Evolutionary conservation across 352 stramenopile species (phyloP).

Genomic region (Phytophthora capsici): DNA sequence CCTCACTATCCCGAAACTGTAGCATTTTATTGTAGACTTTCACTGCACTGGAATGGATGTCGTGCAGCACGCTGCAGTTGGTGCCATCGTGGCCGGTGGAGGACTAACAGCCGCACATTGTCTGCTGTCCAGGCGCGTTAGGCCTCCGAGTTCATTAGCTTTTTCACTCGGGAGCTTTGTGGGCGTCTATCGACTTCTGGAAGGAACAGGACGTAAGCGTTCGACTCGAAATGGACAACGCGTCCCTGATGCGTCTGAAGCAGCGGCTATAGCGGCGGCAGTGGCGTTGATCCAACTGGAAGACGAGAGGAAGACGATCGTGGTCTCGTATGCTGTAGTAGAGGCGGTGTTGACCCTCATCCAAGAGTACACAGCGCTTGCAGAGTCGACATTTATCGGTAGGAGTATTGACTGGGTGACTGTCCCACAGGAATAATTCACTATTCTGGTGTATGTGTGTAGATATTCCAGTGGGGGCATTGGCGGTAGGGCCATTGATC

Average conservation of each 20-base stretch:
- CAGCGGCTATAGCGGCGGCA: slow-evolving; percentile 40
- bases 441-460: neutral
- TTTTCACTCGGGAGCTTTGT: slow-evolving; percentile 63
- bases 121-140: slow-evolving; percentile 48
- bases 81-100: slow-evolving; percentile 43
- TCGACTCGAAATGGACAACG: slow-evolving; percentile 17
- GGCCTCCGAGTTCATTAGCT: slow-evolving; percentile 52
- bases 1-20: slow-evolving; percentile 7
- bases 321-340: slow-evolving; percentile 59
- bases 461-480: slow-evolving; percentile 53
- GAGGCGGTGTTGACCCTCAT: slow-evolving; percentile 52
- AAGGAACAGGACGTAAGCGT: slow-evolving; percentile 34
- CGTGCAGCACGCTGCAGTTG: slow-evolving; percentile 45
- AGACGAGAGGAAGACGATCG: slow-evolving; percentile 47
- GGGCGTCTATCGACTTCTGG: slow-evolving; percentile 63
- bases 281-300: slow-evolving; percentile 57
- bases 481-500: slow-evolving; percentile 56
- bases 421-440: neutral
- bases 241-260: slow-evolving; percentile 34
- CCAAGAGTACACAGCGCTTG: slow-evolving; percentile 36
- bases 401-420: neutral
- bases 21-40: slow-evolving; percentile 9
- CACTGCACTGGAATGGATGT: slow-evolving; percentile 36
- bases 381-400: slow-evolving; percentile 61
- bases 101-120: slow-evolving; percentile 43